These are phyloP conservation scores for Starmerella davenportii DNA, from an alignment of 805 yeast species.

Conservation along the genomic window DNA sequence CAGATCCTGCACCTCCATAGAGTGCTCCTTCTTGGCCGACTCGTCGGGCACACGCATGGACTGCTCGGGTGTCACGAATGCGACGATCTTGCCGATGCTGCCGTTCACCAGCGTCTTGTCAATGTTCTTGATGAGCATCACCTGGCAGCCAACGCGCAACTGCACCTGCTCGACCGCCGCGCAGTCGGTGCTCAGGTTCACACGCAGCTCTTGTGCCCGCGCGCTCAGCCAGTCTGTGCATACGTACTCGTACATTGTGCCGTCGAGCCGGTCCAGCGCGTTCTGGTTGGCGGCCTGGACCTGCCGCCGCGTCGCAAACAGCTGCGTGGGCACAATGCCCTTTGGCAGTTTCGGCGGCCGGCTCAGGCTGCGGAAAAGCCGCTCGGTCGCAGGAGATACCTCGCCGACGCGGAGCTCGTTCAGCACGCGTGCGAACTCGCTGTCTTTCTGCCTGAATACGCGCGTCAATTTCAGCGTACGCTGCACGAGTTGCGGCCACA, in stretches of 20 bases:
- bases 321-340: conserved; percentile 75
- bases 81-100: conserved; percentile 59
- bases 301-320: conserved; percentile 71
- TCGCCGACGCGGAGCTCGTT: conserved; percentile 65
- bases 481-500: conserved; percentile 49
- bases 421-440: conserved; percentile 54
- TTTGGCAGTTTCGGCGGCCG: conserved; percentile 42
- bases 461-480: conserved; percentile 53
- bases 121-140: conserved; percentile 74
- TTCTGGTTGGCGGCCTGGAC: conserved; percentile 57
- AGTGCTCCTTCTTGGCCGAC: neutral
- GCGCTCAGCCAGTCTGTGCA: conserved; percentile 27
- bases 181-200: conserved; percentile 29
- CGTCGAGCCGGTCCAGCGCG: conserved; percentile 34
- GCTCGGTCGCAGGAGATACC: conserved; percentile 32
- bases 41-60: conserved; percentile 1
- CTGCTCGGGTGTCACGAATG: conserved; percentile 26
- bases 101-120: conserved; percentile 77
- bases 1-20: neutral
- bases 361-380: conserved; percentile 34
- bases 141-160: conserved; percentile 77
- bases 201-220: conserved; percentile 4
- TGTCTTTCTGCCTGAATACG: conserved; percentile 77
- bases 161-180: conserved; percentile 52
- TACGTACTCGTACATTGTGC: conserved; percentile 29